Base-by-base conservation (phyloP, 306 rosid species). In the Rosa chinensis region DNA sequence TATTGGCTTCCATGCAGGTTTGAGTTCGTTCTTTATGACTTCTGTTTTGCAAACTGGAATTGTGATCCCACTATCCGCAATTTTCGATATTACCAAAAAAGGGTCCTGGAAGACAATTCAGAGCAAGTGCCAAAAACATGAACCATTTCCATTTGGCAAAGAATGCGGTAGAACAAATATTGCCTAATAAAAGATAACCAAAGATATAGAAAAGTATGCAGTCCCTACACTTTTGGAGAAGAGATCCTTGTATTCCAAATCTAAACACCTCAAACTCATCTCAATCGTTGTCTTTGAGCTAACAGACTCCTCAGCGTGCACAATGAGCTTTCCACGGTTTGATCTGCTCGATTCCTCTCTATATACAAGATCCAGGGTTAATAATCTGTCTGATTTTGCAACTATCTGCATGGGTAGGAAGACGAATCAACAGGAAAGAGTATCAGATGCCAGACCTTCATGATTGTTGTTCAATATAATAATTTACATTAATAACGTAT, bases 11-110 rank as follows among this genome's bases (percentile, higher is more conserved):
- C 98, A 96, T 40, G 73, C 48, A 20, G 99, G 99, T 81, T 82
- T 88, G 76, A 86, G 96, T 72, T 96, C 98, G 84, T 91, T 93
- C 85, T 96, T 96, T 80, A 89, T 72, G 70, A 89, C 99, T 86
- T 96, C 98, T 56, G 99, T 93, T 87, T 93, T 96, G 92, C 97
- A 93, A 81, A 96, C 83, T 67, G 96, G 98, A 88, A 91, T 86
- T 70, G 82, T 88, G 72, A 66, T 68, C 80, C 95, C 96, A 85
- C 84, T 86, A 76, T 93, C 99, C 56, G 78, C 89, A 76, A 84
- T 56, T 89, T 89, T 96, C 39, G 98, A 96, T 78, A 96, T 82
- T 58, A 93, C 76, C 79, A 96, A 85, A 87, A 96, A 96, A 23
- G 99, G 97, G 85, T 91, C 99, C 99, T 96, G 86, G 79, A 81